A percentile compares a stretch with the other conserved stretches of the same genome.
Evolutionary conservation across 768 basidiomycete species (phyloP).

Genomic region (Rhizopogon salebrosus): DNA sequence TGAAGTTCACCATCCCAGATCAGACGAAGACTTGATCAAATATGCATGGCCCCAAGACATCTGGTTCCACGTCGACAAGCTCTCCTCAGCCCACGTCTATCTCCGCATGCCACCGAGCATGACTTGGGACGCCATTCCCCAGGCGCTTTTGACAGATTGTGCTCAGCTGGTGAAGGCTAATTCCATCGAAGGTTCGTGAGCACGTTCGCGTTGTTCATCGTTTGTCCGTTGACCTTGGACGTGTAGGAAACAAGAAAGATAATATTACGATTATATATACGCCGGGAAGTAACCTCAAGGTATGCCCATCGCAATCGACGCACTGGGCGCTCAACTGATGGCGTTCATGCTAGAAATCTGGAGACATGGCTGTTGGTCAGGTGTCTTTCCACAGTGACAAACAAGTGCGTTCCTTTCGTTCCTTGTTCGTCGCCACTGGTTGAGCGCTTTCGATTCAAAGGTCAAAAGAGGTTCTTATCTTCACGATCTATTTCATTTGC

Average conservation of each 20-base stretch:
- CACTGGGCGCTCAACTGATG: not conserved
- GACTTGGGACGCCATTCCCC: conserved; percentile 85
- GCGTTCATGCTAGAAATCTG: conserved; percentile 73
- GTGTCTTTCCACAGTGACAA: conserved; percentile 95
- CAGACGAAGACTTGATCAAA: conserved; percentile 94
- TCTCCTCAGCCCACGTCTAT: conserved; percentile 96
- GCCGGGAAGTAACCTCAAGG: conserved; percentile 89
- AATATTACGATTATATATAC: conserved; percentile 93
- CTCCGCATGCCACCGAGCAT: conserved; percentile 82
- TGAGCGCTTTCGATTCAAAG: conserved; percentile 28
- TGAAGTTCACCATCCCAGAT: conserved; percentile 16
- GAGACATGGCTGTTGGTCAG: conserved; percentile 95
- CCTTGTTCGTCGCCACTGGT: not conserved
- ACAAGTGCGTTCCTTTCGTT: conserved; percentile 39
- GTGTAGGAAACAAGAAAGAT: conserved; percentile 90
- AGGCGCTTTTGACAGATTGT: conserved; percentile 72
- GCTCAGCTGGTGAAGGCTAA: conserved; percentile 97
- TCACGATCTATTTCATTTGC: not conserved
- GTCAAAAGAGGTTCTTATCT: conserved; percentile 65
- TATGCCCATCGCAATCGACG: conserved; percentile 18
- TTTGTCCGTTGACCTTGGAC: not conserved
- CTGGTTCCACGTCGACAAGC: conserved; percentile 98
- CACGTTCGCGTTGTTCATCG: not conserved
- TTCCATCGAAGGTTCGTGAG: conserved; percentile 78
- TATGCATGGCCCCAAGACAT: conserved; percentile 87